These are phyloP conservation scores for Neophaeococcomyces aloes DNA, from an alignment of 2,329 filamentous ascomycete species.

Conservation along the genomic window DNA sequence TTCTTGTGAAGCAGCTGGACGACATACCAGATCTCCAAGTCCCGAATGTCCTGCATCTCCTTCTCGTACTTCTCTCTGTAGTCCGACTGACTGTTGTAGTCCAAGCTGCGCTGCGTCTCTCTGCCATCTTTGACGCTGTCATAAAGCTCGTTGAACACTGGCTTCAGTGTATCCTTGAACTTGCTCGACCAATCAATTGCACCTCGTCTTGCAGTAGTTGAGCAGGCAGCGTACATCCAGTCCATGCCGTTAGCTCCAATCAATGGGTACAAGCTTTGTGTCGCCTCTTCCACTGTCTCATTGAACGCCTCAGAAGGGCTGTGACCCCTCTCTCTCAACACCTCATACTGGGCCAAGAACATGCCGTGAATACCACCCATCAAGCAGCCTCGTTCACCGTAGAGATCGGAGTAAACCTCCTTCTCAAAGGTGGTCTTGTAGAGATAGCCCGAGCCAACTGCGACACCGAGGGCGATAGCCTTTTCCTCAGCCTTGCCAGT, in stretches of 20 bases:
- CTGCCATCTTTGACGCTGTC: conserved; percentile 80
- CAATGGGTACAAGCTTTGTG: conserved; percentile 92
- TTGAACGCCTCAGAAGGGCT: conserved; percentile 98
- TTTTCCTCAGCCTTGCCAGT: conserved; percentile 97
- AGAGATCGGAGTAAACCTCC: conserved; percentile 99
- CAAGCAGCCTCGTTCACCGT: conserved; percentile 98
- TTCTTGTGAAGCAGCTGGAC: conserved; percentile 8
- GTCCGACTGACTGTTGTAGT: conserved; percentile 91
- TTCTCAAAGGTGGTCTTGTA: conserved; percentile 99
- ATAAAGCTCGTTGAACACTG: conserved; percentile 96
- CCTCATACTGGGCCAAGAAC: conserved; percentile 99
- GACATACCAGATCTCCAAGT: conserved; percentile 97
- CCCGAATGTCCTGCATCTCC: conserved; percentile 97
- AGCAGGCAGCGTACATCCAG: conserved; percentile 99
- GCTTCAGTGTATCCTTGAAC: conserved; percentile 98
- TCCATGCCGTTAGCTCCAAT: conserved; percentile 98
- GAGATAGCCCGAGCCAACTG: conserved; percentile 94
- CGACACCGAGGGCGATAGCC: conserved; percentile 91
- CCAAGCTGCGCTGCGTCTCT: conserved; percentile 92
- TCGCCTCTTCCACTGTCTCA: conserved; percentile 99
- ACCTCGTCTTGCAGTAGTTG: conserved; percentile 92
- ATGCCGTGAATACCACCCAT: conserved; percentile 99
- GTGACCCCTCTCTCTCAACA: conserved; percentile 97
- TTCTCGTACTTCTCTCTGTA: conserved; percentile 96
- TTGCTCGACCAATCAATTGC: conserved; percentile 96